Evolutionary conservation across 345 rosid species (phyloP), one percentile per base, ranked within the genome.

Genomic region (Eutrema japonicum): DNA sequence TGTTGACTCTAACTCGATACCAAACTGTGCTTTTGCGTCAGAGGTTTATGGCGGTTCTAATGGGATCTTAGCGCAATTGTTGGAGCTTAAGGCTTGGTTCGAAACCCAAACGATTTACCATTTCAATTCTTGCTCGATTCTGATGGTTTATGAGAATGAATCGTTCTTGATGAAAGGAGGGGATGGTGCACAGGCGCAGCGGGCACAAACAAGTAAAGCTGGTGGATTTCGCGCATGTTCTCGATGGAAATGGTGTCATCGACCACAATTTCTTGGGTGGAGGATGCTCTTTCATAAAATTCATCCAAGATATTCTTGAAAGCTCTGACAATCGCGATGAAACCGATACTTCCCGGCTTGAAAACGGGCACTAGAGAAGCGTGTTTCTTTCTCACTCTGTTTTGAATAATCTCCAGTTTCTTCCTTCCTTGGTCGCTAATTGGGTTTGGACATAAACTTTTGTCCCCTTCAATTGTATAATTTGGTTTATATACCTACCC

Each of bases 221-320:
- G 52, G 76, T 95, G 16, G 99, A 95, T 86, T 95, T 92, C 73
- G 92, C 99, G 7, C 98, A 96, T 82, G 92, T 89, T 59, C 36
- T 77, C 67, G 95, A 87, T 56, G 96, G 89, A 46, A 73, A 54
- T 6, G 96, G 97, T 4, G 83, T 89, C 71, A 89, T 95, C 7
- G 97, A 92, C 82, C 97, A 90, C 77, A 95, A 90, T 72, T 92
- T 88, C 85, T 74, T 90, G 79, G 98, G 98, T 36, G 98, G 98
- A 35, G 87, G 90, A 47, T 92, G 96, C 82, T 95, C 97, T 50
- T 75, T 90, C 63, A 92, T 90, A 61, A 90, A 92, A 66, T 82
- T 90, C 63, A 77, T 95, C 64, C 80, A 88, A 9, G 91, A 85
- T 75, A 82, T 92, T 48, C 85, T 85, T 35, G 77, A 81, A 33